Evolutionary conservation across 371 early-diverging fungal genomes (phyloP).

Genomic region (Choanephora cucurbitarum): DNA sequence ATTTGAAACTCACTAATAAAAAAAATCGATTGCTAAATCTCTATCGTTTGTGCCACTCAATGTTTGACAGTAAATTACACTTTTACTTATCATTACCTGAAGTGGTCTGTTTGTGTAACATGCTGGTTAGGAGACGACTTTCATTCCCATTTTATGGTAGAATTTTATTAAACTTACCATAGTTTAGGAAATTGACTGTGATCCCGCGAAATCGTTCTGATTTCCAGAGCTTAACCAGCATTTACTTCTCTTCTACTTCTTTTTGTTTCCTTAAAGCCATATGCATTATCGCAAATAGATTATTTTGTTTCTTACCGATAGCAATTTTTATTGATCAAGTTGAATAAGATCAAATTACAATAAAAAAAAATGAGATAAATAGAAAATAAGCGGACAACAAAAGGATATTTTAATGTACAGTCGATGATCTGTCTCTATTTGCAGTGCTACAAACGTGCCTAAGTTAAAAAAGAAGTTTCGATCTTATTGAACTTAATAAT

Average conservation of each 20-base stretch:
- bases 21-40: background rate
- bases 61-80: constrained; percentile 22
- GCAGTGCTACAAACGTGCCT: no score
- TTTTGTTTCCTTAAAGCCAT: background rate
- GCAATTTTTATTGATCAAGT: no score
- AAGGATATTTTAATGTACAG: no score
- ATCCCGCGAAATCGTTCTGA: constrained; percentile 22
- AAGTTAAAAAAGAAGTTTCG: no score
- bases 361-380: no score
- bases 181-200: constrained; percentile 18
- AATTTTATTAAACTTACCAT: constrained; percentile 18
- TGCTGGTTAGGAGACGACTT: background rate
- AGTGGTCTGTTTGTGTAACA: constrained; percentile 3
- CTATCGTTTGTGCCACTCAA: constrained; percentile 10
- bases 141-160: constrained; percentile 26
- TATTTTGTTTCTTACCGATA: no score
- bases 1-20: constrained; percentile 6
- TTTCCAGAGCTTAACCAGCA: background rate
- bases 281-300: background rate
- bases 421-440: no score
- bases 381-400: no score
- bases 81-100: background rate
- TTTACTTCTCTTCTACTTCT: background rate
- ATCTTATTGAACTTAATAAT: no score
- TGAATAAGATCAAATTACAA: no score